Conservation (phyloP, 1,284 basidiomycete genomes). For the Moesziomyces sp. region DNA sequence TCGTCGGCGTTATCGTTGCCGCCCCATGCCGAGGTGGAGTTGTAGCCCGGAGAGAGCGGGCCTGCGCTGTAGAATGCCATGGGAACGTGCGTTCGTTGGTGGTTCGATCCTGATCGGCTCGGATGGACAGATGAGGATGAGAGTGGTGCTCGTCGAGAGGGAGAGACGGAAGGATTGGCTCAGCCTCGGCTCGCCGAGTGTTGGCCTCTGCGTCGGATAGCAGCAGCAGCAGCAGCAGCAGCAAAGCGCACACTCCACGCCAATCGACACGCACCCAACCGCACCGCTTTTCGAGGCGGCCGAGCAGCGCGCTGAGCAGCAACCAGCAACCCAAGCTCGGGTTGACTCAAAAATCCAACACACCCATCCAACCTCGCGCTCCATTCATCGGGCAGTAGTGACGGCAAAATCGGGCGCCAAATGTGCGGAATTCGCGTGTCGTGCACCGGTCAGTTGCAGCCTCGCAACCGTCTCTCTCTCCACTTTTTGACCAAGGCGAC, state of each 20-base stretch:
- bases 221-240: no score
- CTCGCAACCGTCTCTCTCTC: background rate
- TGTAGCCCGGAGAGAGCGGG: slow-evolving; percentile 46
- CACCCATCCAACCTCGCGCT: background rate
- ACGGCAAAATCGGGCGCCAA: background rate
- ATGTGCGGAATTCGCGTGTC: slow-evolving; percentile 30
- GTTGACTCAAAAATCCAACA: slow-evolving; percentile 21
- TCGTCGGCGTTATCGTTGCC: slow-evolving; percentile 46
- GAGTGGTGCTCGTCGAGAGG: no score
- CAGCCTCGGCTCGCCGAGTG: no score
- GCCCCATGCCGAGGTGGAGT: slow-evolving; percentile 48
- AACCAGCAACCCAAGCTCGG: no score
- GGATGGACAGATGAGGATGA: background rate
- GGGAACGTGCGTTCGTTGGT: background rate
- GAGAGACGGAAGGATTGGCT: no score
- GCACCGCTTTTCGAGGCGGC: no score
- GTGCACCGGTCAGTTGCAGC: slow-evolving; percentile 1
- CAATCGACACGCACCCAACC: no score
- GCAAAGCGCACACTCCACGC: no score
- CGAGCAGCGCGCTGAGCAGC: no score
- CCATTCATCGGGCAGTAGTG: background rate
- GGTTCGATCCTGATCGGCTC: background rate
- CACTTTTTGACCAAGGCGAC: background rate
- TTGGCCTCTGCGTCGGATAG: no score
- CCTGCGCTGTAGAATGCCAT: slow-evolving; percentile 53